phyloP scores from a whole-genome alignment of 495 filamentous ascomycete species.

The Penicillium samsonianum region DNA sequence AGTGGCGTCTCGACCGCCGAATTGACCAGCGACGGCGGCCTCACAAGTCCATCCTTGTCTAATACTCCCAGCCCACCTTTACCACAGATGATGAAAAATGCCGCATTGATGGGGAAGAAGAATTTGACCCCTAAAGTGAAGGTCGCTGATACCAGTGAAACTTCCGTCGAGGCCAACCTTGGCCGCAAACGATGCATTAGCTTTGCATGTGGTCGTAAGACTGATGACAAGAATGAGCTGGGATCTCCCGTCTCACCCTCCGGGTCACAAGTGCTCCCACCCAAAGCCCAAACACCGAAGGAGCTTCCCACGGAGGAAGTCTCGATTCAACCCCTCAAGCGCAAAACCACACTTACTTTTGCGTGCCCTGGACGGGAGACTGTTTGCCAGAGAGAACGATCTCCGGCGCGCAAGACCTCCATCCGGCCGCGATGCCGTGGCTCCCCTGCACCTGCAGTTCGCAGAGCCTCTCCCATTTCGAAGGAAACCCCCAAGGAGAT shows the following conservation, averaged over 20 bases:
- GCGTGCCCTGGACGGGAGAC: slow-evolving; percentile 56
- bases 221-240: slow-evolving; percentile 25
- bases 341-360: slow-evolving; percentile 59
- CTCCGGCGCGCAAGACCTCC: slow-evolving; percentile 29
- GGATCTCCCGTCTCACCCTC: slow-evolving; percentile 22
- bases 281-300: slow-evolving; percentile 13
- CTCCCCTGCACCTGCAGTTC: slow-evolving; percentile 52
- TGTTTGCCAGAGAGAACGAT: slow-evolving; percentile 33
- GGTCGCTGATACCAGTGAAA: slow-evolving; percentile 40
- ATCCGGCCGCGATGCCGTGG: slow-evolving; percentile 45
- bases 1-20: slow-evolving; percentile 82
- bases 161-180: slow-evolving; percentile 55
- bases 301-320: slow-evolving; percentile 15
- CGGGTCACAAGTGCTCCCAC: slow-evolving; percentile 15
- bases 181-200: slow-evolving; percentile 85
- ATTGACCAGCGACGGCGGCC: slow-evolving; percentile 85
- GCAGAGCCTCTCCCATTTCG: slow-evolving; percentile 42
- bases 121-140: slow-evolving; percentile 38
- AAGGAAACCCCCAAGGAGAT: slow-evolving; percentile 13
- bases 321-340: slow-evolving; percentile 43
- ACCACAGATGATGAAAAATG: slow-evolving; percentile 41
- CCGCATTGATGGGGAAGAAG: slow-evolving; percentile 27
- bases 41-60: slow-evolving; percentile 87
- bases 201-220: slow-evolving; percentile 74
- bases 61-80: slow-evolving; percentile 85